These are phyloP conservation scores for Penicillium hesseltinei DNA, from an alignment of 2,329 filamentous ascomycete genomes.

Conservation along the genomic window DNA sequence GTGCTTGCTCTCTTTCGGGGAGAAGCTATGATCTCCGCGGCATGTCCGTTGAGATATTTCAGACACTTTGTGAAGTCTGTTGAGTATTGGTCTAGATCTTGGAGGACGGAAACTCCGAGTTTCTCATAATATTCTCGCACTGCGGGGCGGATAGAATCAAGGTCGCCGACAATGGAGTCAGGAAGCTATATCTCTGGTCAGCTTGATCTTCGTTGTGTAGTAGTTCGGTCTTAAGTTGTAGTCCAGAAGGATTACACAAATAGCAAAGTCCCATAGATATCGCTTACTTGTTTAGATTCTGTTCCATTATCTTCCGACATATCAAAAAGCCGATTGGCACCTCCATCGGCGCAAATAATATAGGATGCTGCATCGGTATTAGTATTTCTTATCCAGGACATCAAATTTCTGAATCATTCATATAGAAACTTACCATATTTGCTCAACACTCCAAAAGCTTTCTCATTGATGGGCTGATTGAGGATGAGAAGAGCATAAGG, in stretches of 20 bases:
- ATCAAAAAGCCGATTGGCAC: conserved; percentile 72
- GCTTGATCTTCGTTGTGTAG: neutral
- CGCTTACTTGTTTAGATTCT: conserved; percentile 35
- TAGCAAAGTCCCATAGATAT: neutral
- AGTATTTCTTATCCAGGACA: neutral
- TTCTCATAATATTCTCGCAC: conserved; percentile 66
- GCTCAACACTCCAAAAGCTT: conserved; percentile 39
- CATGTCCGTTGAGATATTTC: conserved; percentile 52
- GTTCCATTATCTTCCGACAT: conserved; percentile 39
- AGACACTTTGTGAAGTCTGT: conserved; percentile 90
- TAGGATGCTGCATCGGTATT: conserved; percentile 53
- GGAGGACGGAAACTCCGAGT: conserved; percentile 60
- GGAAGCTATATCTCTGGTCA: conserved; percentile 49
- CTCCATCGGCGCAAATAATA: conserved; percentile 84
- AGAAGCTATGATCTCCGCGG: conserved; percentile 25
- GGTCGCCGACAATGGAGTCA: conserved; percentile 78
- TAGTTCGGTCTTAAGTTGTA: neutral
- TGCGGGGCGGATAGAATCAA: conserved; percentile 73
- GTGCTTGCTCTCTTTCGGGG: conserved; percentile 10
- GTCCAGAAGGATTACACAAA: neutral
- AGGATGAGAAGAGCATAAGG: conserved; percentile 56
- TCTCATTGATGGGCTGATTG: conserved; percentile 58
- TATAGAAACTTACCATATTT: conserved; percentile 32
- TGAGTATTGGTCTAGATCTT: conserved; percentile 76
- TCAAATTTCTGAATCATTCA: neutral